Evolutionary conservation across 1,139 yeast genomes (phyloP).

Genomic region (Candida neerlandica): DNA sequence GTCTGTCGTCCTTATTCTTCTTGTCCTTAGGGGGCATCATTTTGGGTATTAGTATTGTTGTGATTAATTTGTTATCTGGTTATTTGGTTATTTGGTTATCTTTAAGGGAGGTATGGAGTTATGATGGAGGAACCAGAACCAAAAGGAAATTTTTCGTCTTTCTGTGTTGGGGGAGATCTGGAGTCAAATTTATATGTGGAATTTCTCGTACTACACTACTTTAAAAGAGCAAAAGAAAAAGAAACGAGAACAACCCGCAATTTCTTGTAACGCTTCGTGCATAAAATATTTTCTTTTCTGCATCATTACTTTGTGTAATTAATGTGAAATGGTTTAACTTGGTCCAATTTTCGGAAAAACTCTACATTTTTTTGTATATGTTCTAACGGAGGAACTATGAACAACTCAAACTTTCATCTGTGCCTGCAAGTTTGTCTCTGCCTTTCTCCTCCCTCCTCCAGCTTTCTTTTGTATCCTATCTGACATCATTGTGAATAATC

Average conservation of each 20-base stretch:
- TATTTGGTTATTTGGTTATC: no score
- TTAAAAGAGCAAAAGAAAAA: neutral
- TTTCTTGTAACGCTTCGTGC: neutral
- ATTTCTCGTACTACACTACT: neutral
- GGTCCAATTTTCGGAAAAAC: conserved; percentile 2
- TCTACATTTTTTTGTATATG: neutral
- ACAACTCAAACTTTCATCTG: no score
- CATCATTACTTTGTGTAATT: neutral
- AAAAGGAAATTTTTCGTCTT: neutral
- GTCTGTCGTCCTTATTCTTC: conserved; percentile 38
- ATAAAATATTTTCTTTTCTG: neutral
- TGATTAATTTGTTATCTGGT: neutral
- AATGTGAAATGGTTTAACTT: neutral
- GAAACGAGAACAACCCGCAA: conserved; percentile 1
- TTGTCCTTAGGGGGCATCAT: conserved; percentile 4
- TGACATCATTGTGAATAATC: no score
- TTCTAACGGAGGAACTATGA: no score
- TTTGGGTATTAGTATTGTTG: no score
- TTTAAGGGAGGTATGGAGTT: no score
- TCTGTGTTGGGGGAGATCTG: conserved; percentile 2
- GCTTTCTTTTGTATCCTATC: no score
- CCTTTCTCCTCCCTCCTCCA: no score
- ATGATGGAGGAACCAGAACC: neutral
- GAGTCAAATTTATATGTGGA: conserved; percentile 1
- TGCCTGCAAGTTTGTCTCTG: no score